Evolutionary conservation across 164 flowering plant species (phyloP).

Genomic region (Santalum album): DNA sequence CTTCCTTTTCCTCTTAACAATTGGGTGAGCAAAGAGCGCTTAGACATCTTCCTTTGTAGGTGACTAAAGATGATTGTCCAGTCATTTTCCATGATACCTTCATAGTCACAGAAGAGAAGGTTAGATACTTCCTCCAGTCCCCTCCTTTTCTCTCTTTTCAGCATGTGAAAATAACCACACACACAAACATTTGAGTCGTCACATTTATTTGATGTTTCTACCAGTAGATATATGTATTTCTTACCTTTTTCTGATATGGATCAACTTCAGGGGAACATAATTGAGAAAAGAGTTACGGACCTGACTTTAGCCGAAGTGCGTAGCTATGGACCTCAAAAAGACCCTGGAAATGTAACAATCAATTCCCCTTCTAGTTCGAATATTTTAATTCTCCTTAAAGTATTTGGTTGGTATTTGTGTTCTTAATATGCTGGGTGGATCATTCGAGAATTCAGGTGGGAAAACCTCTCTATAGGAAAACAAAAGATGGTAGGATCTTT

Average conservation of each 20-base stretch:
- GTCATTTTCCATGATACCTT: slow-evolving; percentile 76
- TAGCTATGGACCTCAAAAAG: slow-evolving; percentile 24
- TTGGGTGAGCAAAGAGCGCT: slow-evolving; percentile 15
- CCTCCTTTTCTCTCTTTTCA: background rate
- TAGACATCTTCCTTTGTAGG: slow-evolving; percentile 46
- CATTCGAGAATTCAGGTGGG: slow-evolving; percentile 12
- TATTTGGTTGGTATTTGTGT: background rate
- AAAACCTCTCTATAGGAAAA: slow-evolving; percentile 22
- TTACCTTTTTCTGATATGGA: too few relatives aligned
- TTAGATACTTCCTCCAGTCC: slow-evolving; percentile 21
- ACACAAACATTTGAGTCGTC: too few relatives aligned
- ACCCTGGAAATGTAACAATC: slow-evolving; percentile 13
- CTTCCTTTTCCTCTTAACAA: too few relatives aligned
- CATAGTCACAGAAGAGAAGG: slow-evolving; percentile 48
- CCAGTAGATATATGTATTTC: too few relatives aligned
- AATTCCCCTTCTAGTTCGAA: background rate
- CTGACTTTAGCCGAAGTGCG: slow-evolving; percentile 23
- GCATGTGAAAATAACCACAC: too few relatives aligned
- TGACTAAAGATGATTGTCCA: slow-evolving; percentile 68
- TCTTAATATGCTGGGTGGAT: background rate
- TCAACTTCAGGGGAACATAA: background rate
- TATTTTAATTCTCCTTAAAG: background rate
- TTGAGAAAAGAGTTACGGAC: slow-evolving; percentile 22
- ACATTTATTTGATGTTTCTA: too few relatives aligned
- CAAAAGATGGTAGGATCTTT: slow-evolving; percentile 27